Evolutionary conservation across 1,139 yeast genomes (phyloP).

Genomic region (Pichia sp.): DNA sequence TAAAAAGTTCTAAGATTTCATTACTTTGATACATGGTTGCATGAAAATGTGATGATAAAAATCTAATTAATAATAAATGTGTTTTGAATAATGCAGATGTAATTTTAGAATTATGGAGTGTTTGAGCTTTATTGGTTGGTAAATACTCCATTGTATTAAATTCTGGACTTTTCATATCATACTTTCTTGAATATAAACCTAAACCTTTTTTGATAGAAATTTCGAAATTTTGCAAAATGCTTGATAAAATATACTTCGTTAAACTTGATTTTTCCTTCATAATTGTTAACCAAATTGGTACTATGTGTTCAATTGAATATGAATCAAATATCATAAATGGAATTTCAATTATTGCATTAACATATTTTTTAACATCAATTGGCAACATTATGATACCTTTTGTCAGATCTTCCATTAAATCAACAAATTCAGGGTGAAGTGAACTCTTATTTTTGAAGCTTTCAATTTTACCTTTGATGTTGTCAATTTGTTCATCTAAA

Average conservation of each 20-base stretch:
- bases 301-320: slow-evolving; percentile 57
- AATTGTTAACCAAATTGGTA: slow-evolving; percentile 74
- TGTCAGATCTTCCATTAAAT: slow-evolving; percentile 40
- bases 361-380: slow-evolving; percentile 43
- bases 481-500: background rate
- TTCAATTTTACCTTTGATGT: slow-evolving; percentile 7
- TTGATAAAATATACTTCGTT: slow-evolving; percentile 59
- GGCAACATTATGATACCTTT: slow-evolving; percentile 45
- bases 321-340: slow-evolving; percentile 68
- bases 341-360: slow-evolving; percentile 55
- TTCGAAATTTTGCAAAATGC: slow-evolving; percentile 66
- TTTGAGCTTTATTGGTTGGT: slow-evolving; percentile 65
- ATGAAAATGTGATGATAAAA: slow-evolving; percentile 76
- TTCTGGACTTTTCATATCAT: slow-evolving; percentile 60
- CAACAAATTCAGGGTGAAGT: slow-evolving; percentile 28
- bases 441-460: slow-evolving; percentile 12
- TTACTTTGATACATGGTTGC: slow-evolving; percentile 71
- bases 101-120: slow-evolving; percentile 46
- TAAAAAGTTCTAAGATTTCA: slow-evolving; percentile 63
- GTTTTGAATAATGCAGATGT: slow-evolving; percentile 59
- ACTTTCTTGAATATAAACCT: slow-evolving; percentile 61
- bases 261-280: slow-evolving; percentile 61
- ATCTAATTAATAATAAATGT: slow-evolving; percentile 60
- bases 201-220: slow-evolving; percentile 47
- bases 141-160: slow-evolving; percentile 79